A percentile compares a stretch with the other conserved stretches of the same genome.
phyloP scores from a whole-genome alignment of 208 protist genomes.

The Crithidia bombi region DNA sequence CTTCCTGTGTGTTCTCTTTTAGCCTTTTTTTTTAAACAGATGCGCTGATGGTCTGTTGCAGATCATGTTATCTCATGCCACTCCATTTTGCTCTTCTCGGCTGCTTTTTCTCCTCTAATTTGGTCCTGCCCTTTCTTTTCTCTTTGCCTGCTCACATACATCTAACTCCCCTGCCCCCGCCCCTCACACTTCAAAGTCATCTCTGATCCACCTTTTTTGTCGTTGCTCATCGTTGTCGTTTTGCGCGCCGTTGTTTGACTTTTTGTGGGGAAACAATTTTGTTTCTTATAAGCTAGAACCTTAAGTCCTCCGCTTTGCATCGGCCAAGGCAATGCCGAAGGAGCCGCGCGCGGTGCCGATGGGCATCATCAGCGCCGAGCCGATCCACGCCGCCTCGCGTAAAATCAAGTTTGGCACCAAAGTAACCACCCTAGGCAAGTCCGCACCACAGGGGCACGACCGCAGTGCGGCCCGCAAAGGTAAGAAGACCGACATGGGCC shows the following conservation, averaged over 20 bases:
- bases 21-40: no score
- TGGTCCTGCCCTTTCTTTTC: not conserved
- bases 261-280: not conserved
- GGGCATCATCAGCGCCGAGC: conserved; percentile 83
- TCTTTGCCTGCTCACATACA: not conserved
- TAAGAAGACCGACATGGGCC: conserved; percentile 43
- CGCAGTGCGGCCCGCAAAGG: conserved; percentile 32
- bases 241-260: no score
- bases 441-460: conserved; percentile 39
- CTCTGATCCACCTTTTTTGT: not conserved
- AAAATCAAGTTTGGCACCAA: conserved; percentile 86
- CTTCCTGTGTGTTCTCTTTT: no score
- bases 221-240: no score
- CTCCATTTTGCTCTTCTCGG: not conserved
- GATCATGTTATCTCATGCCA: no score
- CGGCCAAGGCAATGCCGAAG: conserved; percentile 66
- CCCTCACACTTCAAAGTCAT: no score
- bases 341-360: conserved; percentile 72
- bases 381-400: conserved; percentile 45
- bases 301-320: not conserved
- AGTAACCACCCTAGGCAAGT: conserved; percentile 73
- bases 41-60: no score
- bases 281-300: not conserved
- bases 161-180: no score
- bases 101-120: not conserved